These are phyloP conservation scores for Rhodotorula sp. DNA, from an alignment of 1,284 basidiomycete species.

Conservation along the genomic window DNA sequence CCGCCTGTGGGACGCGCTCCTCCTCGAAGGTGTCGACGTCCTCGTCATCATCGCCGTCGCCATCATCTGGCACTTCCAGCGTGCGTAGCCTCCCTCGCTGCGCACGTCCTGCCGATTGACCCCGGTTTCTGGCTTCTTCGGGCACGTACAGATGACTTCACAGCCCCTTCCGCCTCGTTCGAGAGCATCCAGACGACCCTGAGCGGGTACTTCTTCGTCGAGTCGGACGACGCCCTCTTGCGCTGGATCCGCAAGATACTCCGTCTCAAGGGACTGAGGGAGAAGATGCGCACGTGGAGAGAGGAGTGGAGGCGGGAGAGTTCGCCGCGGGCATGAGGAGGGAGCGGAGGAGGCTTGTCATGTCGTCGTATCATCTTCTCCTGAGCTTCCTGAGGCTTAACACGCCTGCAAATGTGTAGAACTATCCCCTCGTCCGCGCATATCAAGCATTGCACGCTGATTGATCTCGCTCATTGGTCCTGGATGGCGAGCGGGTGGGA, in stretches of 20 bases:
- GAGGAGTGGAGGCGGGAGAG: slow-evolving; percentile 63
- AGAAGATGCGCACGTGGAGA: slow-evolving; percentile 71
- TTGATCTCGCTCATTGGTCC: background rate
- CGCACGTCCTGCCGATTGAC: slow-evolving; percentile 27
- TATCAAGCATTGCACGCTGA: background rate
- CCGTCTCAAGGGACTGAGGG: slow-evolving; percentile 54
- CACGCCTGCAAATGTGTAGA: too few species aligned
- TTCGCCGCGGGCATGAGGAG: background rate
- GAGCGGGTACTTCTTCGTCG: slow-evolving; percentile 87
- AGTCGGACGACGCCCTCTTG: slow-evolving; percentile 78
- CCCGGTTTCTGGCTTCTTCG: background rate
- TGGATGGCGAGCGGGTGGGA: background rate
- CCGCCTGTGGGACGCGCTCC: slow-evolving; percentile 89
- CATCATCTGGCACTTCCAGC: slow-evolving; percentile 84
- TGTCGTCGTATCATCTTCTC: background rate
- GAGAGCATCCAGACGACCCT: slow-evolving; percentile 85
- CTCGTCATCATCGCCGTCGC: slow-evolving; percentile 81
- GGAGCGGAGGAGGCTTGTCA: background rate
- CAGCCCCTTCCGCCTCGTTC: slow-evolving; percentile 74
- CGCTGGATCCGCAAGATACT: slow-evolving; percentile 76
- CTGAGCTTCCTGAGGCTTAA: too few species aligned
- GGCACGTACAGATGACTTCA: slow-evolving; percentile 66
- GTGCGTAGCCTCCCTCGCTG: slow-evolving; percentile 54
- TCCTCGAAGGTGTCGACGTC: slow-evolving; percentile 86
- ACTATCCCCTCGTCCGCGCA: too few species aligned